These are phyloP conservation scores for Umbellularia californica DNA, from an alignment of 164 flowering plant genomes.

Conservation along the genomic window DNA sequence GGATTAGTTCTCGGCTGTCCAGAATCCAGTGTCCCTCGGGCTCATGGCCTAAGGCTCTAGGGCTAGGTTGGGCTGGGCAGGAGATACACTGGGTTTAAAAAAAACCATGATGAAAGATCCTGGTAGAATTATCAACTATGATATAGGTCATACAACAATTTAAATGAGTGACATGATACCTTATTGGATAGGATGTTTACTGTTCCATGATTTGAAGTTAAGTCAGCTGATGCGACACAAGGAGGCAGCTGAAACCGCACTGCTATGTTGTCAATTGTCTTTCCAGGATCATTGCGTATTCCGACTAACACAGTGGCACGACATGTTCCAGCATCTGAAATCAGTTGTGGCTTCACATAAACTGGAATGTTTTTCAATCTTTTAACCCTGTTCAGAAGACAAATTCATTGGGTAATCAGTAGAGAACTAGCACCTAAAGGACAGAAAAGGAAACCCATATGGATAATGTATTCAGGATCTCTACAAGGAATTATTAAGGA, in stretches of 20 bases:
- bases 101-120: too few relatives aligned
- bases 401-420: neutral
- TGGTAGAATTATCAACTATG: neutral
- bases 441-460: too few relatives aligned
- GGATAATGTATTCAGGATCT: neutral
- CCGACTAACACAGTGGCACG: slow-evolving; percentile 80
- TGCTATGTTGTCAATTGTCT: slow-evolving; percentile 61
- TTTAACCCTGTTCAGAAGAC: slow-evolving; percentile 48
- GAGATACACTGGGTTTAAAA: too few relatives aligned
- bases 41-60: too few relatives aligned
- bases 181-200: slow-evolving; percentile 75
- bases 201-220: slow-evolving; percentile 87
- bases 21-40: too few relatives aligned
- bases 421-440: neutral
- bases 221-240: slow-evolving; percentile 68
- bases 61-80: too few relatives aligned
- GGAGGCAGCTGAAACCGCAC: slow-evolving; percentile 79
- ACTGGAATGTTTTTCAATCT: slow-evolving; percentile 81
- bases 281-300: slow-evolving; percentile 82
- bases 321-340: slow-evolving; percentile 76
- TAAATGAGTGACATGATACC: slow-evolving; percentile 37
- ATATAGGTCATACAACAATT: neutral
- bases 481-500: neutral
- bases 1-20: too few relatives aligned
- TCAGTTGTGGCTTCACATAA: slow-evolving; percentile 94